phyloP scores from a whole-genome alignment of 2,329 filamentous ascomycete genomes.

The Pseudofabraea citricarpa region DNA sequence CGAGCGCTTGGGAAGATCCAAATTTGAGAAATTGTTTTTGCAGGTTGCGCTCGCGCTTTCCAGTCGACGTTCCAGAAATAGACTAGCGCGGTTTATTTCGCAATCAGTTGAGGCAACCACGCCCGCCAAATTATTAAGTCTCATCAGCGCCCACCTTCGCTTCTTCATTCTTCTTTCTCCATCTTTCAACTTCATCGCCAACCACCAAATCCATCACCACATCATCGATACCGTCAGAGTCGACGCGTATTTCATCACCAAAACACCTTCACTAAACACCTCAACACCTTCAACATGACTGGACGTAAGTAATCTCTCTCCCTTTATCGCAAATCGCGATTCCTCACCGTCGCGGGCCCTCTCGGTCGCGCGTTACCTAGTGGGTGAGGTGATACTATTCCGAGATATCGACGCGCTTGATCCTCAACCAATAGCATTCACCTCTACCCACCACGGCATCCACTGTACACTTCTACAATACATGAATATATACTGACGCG shows the following conservation, averaged over 20 bases:
- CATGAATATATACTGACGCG: constrained; percentile 38
- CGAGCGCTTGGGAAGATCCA: too few relatives aligned
- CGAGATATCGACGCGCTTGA: constrained; percentile 11
- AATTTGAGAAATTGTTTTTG: too few relatives aligned
- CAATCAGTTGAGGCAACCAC: too few relatives aligned
- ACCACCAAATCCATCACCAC: constrained; percentile 10
- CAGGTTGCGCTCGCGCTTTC: too few relatives aligned
- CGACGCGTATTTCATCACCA: constrained; percentile 29
- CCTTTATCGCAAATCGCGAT: constrained; percentile 9
- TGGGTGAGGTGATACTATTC: constrained; percentile 15
- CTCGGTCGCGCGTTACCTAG: constrained; percentile 20
- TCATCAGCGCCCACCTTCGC: not conserved
- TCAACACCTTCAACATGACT: constrained; percentile 55
- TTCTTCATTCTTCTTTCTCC: not conserved
- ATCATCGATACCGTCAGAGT: constrained; percentile 12
- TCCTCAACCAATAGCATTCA: constrained; percentile 12
- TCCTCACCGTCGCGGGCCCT: constrained; percentile 14
- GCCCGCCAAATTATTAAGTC: too few relatives aligned
- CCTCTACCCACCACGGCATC: constrained; percentile 11
- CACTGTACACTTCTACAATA: constrained; percentile 2
- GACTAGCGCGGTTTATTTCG: too few relatives aligned
- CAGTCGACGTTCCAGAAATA: too few relatives aligned
- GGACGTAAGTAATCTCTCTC: constrained; percentile 55
- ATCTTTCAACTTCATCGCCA: constrained; percentile 4
- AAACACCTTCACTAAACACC: constrained; percentile 21